Conservation (phyloP, 306 rosid genomes). For the Cucurbita maxima region DNA sequence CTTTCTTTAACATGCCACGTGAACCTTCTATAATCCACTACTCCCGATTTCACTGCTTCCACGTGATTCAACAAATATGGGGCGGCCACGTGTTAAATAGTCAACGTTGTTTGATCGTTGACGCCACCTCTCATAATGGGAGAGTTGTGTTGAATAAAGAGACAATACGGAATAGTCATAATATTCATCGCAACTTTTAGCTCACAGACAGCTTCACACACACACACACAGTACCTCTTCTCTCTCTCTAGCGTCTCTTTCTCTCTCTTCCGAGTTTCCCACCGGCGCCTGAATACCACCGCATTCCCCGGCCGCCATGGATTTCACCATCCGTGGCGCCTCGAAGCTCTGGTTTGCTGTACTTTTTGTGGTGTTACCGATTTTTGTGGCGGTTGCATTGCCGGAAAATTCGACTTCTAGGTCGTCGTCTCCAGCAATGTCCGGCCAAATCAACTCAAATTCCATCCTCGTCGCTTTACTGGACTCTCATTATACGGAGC, state of each 20-base stretch:
- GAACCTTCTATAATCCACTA: background rate
- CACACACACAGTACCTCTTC: background rate
- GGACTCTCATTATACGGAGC: conserved; percentile 21
- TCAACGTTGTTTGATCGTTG: background rate
- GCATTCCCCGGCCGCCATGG: conserved; percentile 6
- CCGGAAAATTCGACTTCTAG: background rate
- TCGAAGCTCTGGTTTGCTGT: background rate
- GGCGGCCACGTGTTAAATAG: background rate
- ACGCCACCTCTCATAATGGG: background rate
- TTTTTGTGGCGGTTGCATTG: background rate
- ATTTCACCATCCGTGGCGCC: conserved; percentile 6
- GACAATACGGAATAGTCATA: background rate
- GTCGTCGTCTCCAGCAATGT: background rate
- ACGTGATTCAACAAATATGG: background rate
- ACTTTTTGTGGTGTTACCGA: background rate
- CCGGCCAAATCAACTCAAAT: conserved; percentile 18
- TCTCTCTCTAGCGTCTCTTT: background rate
- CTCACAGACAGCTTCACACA: background rate
- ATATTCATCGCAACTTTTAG: background rate
- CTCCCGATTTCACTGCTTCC: background rate
- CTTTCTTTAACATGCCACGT: background rate
- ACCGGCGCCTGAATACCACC: background rate
- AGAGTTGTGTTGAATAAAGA: background rate
- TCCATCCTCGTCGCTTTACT: conserved; percentile 18
- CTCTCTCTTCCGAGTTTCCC: background rate